Evolutionary conservation across 225 moss, liverwort and hornwort genomes (phyloP), one percentile per base, ranked within the genome.

Genomic region (Marchantia polymorpha): DNA sequence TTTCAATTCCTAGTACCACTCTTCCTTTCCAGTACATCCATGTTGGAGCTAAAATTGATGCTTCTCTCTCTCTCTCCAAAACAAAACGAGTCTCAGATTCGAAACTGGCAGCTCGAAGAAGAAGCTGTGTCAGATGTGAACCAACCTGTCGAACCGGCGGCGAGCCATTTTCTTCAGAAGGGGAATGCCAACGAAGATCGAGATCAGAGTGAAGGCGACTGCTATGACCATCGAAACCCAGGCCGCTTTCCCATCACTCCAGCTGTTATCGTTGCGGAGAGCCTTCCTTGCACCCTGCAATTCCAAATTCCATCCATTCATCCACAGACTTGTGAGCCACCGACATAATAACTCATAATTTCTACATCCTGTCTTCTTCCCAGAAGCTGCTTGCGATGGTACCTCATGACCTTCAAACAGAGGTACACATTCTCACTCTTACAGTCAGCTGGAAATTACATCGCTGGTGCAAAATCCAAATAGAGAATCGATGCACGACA

Each of bases 181-280:
- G 0, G 91, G 91, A 0, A 90, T 72, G 0, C 86, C 20, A 0
- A 85, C 52, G 53, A 61, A 0, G 7, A 81, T 81, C 14, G 86
- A 85, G 19, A 91, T 59, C 51, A 50, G 8, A 72, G 89, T 51
- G 0, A 89, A 0, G 50, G 87, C 77, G 2, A 16, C 7, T 19
- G 91, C 90, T 16, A 86, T 9, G 64, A 90, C 73, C n/a, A 49
- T 0, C 13, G 92, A 67, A 20, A 93, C 72, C 92, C 90, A 91
- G 23, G 90, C 91, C 0, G 91, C 77, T 80, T 91, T 91, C 25
- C 1, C 60, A 69, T 90, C 78, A 10, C 85, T 12, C 92, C 92
- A 93, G 77, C 83, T 12, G 26, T 77, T 67, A 7, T 52, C 46
- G 14, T 39, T 48, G 3, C 54, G 6, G 0, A 84, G 46, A n/a